Conservation (phyloP, 306 rosid species). For the Ammopiptanthus mongolicus region DNA sequence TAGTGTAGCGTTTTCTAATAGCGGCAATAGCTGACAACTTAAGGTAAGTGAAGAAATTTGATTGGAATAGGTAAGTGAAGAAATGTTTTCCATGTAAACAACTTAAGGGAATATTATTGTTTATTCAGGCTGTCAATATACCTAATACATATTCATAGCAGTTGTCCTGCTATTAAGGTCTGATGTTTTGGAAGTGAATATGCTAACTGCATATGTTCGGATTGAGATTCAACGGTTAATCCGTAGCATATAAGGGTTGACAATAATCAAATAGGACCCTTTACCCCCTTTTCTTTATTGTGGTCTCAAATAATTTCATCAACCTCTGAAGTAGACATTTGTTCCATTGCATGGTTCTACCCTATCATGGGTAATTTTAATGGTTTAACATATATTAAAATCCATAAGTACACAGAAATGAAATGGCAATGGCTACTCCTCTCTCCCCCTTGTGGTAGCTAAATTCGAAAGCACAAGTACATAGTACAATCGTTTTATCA, state of each 20-base stretch:
- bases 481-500: background rate
- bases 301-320: background rate
- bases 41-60: too few species aligned
- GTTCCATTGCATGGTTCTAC: background rate
- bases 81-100: slow-evolving; percentile 14
- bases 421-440: background rate
- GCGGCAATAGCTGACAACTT: too few species aligned
- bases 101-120: slow-evolving; percentile 12
- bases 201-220: background rate
- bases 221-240: slow-evolving; percentile 5
- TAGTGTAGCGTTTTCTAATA: too few species aligned
- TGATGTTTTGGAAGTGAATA: background rate
- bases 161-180: background rate
- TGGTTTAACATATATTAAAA: background rate
- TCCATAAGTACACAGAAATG: background rate
- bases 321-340: too few species aligned
- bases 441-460: background rate
- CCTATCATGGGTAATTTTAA: background rate
- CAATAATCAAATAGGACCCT: background rate
- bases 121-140: slow-evolving; percentile 8
- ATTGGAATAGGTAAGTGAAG: slow-evolving; percentile 11
- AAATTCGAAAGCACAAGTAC: background rate
- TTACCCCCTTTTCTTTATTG: background rate
- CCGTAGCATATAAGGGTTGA: background rate
- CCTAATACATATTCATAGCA: background rate